phyloP scores from a whole-genome alignment of 1,284 basidiomycete genomes.

The Papiliotrema terrestris region DNA sequence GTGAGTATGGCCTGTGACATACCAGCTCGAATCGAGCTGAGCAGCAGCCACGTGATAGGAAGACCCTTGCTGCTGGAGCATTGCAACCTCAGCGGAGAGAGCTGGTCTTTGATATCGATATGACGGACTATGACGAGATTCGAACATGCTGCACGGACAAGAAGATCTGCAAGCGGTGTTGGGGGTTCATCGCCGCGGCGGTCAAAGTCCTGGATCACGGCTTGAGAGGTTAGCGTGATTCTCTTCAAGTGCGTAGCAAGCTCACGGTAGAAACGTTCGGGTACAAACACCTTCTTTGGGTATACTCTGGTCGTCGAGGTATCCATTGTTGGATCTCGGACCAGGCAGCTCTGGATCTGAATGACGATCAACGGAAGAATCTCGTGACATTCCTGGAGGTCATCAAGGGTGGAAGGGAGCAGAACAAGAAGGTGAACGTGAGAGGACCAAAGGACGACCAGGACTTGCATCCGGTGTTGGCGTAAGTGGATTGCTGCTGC shows the following conservation, averaged over 20 bases:
- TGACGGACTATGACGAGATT: constrained; percentile 98
- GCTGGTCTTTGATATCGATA: constrained; percentile 99
- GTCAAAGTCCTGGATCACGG: constrained; percentile 80
- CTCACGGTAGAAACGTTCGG: constrained; percentile 65
- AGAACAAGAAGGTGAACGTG: constrained; percentile 76
- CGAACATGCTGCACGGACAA: constrained; percentile 93
- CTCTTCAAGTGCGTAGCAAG: neutral
- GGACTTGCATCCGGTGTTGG: constrained; percentile 65
- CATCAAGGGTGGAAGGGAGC: constrained; percentile 76
- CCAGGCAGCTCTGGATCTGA: constrained; percentile 76
- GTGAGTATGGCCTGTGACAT: constrained; percentile 53
- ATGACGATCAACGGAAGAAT: constrained; percentile 84
- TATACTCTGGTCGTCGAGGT: constrained; percentile 96
- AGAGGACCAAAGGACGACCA: constrained; percentile 51
- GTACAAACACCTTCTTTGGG: constrained; percentile 78
- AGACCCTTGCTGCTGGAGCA: constrained; percentile 70
- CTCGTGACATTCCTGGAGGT: constrained; percentile 86
- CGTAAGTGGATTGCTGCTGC: constrained; percentile 52
- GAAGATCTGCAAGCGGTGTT: constrained; percentile 88
- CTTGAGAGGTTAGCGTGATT: constrained; percentile 59
- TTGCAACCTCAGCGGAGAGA: constrained; percentile 81
- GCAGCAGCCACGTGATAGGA: constrained; percentile 79
- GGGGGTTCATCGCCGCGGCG: constrained; percentile 90
- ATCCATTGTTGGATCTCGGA: constrained; percentile 99
- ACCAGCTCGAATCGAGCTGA: constrained; percentile 5